These are phyloP conservation scores for Penicillium expansum DNA, from an alignment of 2,329 filamentous ascomycete species.

Conservation along the genomic window DNA sequence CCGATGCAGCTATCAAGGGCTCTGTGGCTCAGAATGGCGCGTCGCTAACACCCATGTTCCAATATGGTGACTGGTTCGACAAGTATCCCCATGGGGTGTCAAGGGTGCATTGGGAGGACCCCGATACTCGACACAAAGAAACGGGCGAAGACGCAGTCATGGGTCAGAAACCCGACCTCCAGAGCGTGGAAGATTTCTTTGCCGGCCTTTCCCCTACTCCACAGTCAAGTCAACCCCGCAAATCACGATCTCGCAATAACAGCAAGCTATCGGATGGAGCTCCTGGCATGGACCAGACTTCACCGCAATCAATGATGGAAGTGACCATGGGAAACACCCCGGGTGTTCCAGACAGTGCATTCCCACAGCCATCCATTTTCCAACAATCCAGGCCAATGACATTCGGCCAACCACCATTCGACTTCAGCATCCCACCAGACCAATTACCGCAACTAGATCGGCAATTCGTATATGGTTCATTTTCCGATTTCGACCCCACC, in stretches of 20 bases:
- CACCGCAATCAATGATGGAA: conserved; percentile 30
- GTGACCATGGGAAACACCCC: conserved; percentile 30
- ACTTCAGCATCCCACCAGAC: conserved; percentile 39
- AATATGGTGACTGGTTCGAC: conserved; percentile 98
- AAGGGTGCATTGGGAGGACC: conserved; percentile 77
- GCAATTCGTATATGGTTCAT: conserved; percentile 73
- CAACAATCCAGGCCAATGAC: conserved; percentile 28
- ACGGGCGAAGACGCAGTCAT: conserved; percentile 83
- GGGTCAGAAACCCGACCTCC: conserved; percentile 83
- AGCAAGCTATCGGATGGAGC: conserved; percentile 27
- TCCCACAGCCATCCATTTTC: conserved; percentile 39
- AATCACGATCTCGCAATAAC: conserved; percentile 27
- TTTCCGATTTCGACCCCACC: conserved; percentile 54
- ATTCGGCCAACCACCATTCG: conserved; percentile 36
- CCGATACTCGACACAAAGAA: conserved; percentile 67
- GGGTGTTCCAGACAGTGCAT: conserved; percentile 33
- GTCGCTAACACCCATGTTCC: conserved; percentile 68
- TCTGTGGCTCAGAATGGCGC: conserved; percentile 40
- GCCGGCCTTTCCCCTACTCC: conserved; percentile 68
- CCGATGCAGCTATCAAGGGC: conserved; percentile 74
- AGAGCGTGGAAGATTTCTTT: conserved; percentile 93
- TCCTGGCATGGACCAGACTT: conserved; percentile 27
- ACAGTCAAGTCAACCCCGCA: conserved; percentile 49
- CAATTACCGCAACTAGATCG: conserved; percentile 68
- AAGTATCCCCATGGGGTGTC: conserved; percentile 90